phyloP scores from a whole-genome alignment of 2,329 filamentous ascomycete species.

The Whalleya microplaca region DNA sequence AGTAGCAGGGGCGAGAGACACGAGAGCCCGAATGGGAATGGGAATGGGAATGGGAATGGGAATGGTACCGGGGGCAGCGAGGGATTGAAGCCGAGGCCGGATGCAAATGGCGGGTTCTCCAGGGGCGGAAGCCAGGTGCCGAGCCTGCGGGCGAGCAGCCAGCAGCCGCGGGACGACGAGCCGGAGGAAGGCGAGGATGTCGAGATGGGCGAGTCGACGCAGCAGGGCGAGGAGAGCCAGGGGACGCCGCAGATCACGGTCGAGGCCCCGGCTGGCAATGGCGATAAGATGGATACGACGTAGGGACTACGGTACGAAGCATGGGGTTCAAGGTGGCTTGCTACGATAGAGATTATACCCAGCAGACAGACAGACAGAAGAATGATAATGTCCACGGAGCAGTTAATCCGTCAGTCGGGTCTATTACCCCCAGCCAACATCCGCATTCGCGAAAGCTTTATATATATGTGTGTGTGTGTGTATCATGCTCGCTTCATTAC shows the following conservation, averaged over 20 bases:
- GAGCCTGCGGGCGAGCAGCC: slow-evolving; percentile 35
- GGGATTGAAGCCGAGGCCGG: slow-evolving; percentile 32
- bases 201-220: slow-evolving; percentile 41
- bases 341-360: slow-evolving; percentile 10
- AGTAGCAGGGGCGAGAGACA: slow-evolving; percentile 45
- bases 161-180: slow-evolving; percentile 43
- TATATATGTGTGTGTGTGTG: not conserved
- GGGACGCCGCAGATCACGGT: slow-evolving; percentile 52
- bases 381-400: not conserved
- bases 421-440: not conserved
- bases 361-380: slow-evolving; percentile 10
- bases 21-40: slow-evolving; percentile 39
- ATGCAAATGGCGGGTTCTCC: slow-evolving; percentile 20
- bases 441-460: too few relatives aligned
- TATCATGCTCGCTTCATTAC: slow-evolving; percentile 5
- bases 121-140: slow-evolving; percentile 44
- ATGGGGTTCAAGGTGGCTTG: not conserved
- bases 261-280: slow-evolving; percentile 50
- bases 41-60: too few relatives aligned
- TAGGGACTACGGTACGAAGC: slow-evolving; percentile 26
- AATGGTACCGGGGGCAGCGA: not conserved
- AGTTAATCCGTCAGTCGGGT: not conserved
- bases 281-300: slow-evolving; percentile 70
- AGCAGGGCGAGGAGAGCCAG: slow-evolving; percentile 39
- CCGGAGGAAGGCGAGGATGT: slow-evolving; percentile 40